Percentiles rank a stretch among this genome's conserved stretches.
These are phyloP conservation scores for Phlyctochytrium planicorne DNA, from an alignment of 192 early-diverging fungal species.

Conservation along the genomic window DNA sequence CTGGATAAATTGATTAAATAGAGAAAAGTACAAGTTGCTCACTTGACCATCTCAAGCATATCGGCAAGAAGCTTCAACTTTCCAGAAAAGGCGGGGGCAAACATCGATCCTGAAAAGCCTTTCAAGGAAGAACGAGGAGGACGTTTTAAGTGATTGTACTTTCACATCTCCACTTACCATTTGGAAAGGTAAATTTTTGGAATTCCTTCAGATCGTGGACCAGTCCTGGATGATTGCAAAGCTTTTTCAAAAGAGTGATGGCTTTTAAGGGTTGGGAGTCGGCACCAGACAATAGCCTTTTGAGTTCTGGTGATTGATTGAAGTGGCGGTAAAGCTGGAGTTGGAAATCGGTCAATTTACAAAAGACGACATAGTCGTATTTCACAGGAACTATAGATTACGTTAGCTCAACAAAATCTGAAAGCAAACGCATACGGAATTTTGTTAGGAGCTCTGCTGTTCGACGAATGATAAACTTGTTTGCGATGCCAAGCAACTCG, in stretches of 20 bases:
- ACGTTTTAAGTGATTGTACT: too few relatives aligned
- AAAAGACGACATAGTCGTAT: conserved; percentile 99
- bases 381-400: conserved; percentile 79
- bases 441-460: conserved; percentile 96
- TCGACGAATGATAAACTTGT: conserved; percentile 94
- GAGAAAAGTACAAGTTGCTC: neutral
- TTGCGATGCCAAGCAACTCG: conserved; percentile 84
- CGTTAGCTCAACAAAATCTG: conserved; percentile 10
- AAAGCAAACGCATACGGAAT: conserved; percentile 68
- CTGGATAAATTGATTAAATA: conserved; percentile 35
- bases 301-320: conserved; percentile 67
- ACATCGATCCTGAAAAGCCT: neutral
- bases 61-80: conserved; percentile 71
- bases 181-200: neutral
- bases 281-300: conserved; percentile 60
- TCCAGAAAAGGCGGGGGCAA: conserved; percentile 67
- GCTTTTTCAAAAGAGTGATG: conserved; percentile 90
- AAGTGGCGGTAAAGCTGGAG: conserved; percentile 80
- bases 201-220: conserved; percentile 9
- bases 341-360: conserved; percentile 76
- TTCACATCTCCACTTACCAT: too few relatives aligned
- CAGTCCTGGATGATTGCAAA: conserved; percentile 96
- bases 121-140: too few relatives aligned
- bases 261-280: conserved; percentile 85
- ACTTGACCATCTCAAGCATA: conserved; percentile 51